These are phyloP conservation scores for Chlorella variabilis DNA, from an alignment of 163 green algal genomes.

Conservation along the genomic window DNA sequence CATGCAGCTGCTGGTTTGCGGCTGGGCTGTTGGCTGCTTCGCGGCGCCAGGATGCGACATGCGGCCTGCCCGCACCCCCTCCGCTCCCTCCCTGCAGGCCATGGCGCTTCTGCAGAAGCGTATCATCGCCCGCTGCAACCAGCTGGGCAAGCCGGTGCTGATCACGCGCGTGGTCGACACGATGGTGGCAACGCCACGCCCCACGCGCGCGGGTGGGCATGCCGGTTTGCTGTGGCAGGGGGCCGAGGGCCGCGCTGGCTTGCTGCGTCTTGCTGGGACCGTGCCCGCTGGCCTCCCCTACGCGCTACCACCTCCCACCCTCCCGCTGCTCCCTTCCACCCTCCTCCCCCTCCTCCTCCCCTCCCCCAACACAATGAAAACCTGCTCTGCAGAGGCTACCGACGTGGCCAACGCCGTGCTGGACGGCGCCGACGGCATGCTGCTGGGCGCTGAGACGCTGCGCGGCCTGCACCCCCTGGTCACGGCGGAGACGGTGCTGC, in stretches of 20 bases:
- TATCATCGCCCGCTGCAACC: slow-evolving; percentile 77
- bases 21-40: too few species aligned
- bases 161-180: slow-evolving; percentile 68
- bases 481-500: slow-evolving; percentile 60
- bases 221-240: too few species aligned
- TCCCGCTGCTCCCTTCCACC: neutral
- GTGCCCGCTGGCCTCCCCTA: too few species aligned
- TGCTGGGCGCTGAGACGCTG: slow-evolving; percentile 89
- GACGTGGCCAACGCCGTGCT: slow-evolving; percentile 94
- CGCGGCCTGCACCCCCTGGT: slow-evolving; percentile 57
- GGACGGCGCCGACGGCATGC: slow-evolving; percentile 89
- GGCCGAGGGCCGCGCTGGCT: neutral
- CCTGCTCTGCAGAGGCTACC: slow-evolving; percentile 77
- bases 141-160: slow-evolving; percentile 64
- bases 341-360: neutral
- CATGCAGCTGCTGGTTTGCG: too few species aligned
- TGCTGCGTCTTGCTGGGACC: neutral
- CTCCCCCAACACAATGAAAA: too few species aligned
- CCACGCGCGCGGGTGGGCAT: neutral
- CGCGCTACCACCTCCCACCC: too few species aligned
- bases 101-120: slow-evolving; percentile 88
- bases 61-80: too few species aligned
- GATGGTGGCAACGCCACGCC: slow-evolving; percentile 49
- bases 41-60: too few species aligned
- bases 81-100: slow-evolving; percentile 49